Evolutionary conservation across 2,329 filamentous ascomycete genomes (phyloP).

Genomic region (Ophiosphaerella narmari): DNA sequence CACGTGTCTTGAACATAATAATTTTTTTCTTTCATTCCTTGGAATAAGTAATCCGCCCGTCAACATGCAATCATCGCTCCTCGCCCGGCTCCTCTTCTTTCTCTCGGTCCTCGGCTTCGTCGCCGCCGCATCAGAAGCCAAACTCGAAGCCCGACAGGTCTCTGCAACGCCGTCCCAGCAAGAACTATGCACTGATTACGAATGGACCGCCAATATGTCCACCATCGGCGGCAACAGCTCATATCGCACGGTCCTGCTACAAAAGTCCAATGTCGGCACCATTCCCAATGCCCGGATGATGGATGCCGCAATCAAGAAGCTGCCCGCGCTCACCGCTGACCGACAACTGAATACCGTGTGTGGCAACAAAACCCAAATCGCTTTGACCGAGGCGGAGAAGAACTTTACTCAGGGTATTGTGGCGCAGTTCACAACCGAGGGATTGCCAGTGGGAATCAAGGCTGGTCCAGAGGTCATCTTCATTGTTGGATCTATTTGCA

Average conservation of each 20-base stretch:
- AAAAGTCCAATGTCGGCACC: conserved; percentile 51
- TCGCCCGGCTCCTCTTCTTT: conserved; percentile 33
- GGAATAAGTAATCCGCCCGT: neutral
- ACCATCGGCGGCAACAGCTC: conserved; percentile 53
- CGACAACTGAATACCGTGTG: conserved; percentile 50
- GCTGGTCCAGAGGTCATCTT: conserved; percentile 28
- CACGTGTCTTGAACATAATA: conserved; percentile 25
- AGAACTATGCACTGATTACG: conserved; percentile 50
- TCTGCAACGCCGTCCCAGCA: conserved; percentile 26
- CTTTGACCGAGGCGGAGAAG: conserved; percentile 49
- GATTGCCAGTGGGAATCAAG: conserved; percentile 35
- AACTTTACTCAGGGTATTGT: conserved; percentile 54
- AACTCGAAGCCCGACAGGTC: conserved; percentile 34
- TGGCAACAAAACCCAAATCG: conserved; percentile 53
- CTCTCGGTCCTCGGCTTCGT: conserved; percentile 30
- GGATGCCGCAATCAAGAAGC: conserved; percentile 47
- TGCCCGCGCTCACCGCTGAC: conserved; percentile 48
- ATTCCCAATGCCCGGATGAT: conserved; percentile 47
- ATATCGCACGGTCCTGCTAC: conserved; percentile 53
- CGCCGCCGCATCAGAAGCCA: conserved; percentile 10
- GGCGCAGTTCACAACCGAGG: conserved; percentile 36
- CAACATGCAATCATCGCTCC: conserved; percentile 33
- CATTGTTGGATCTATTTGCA: conserved; percentile 16
- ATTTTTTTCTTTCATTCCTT: conserved; percentile 12
- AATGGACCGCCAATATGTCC: conserved; percentile 54